These are phyloP conservation scores for Colletotrichum sp. DNA, from an alignment of 2,329 filamentous ascomycete genomes.

Conservation along the genomic window DNA sequence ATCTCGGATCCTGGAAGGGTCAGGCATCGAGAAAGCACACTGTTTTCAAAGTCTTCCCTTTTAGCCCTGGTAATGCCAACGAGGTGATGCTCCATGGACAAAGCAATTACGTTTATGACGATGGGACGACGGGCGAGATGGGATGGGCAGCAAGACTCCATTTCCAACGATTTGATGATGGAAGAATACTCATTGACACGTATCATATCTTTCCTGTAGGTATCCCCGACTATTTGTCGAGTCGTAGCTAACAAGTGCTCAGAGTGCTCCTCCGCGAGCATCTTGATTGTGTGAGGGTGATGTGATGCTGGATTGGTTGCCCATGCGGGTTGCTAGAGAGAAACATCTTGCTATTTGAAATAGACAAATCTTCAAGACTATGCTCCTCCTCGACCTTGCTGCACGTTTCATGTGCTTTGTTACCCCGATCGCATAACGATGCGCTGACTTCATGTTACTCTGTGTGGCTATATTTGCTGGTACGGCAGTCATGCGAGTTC, in stretches of 20 bases:
- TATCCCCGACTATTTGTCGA: accelerated
- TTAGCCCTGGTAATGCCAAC: not conserved
- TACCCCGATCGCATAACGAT: not conserved
- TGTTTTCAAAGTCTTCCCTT: not conserved
- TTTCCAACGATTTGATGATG: not conserved
- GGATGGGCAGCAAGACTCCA: not conserved
- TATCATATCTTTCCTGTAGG: not conserved
- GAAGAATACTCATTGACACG: not conserved
- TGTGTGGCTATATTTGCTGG: not conserved
- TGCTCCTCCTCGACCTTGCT: not conserved
- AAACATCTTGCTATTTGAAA: accelerated
- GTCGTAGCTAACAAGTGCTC: not conserved
- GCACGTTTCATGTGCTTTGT: not conserved
- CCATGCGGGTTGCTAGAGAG: not conserved
- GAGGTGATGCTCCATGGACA: not conserved
- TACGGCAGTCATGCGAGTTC: not conserved
- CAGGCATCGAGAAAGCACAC: not conserved
- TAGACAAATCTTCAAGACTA: not conserved
- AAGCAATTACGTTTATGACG: not conserved
- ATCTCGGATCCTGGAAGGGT: not conserved
- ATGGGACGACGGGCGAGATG: not conserved
- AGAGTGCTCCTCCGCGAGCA: not conserved
- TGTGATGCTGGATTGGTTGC: not conserved
- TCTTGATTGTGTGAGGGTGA: not conserved
- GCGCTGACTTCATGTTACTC: not conserved